Conservation (phyloP, 2,329 filamentous ascomycete genomes). For the Aspergillus sp. region DNA sequence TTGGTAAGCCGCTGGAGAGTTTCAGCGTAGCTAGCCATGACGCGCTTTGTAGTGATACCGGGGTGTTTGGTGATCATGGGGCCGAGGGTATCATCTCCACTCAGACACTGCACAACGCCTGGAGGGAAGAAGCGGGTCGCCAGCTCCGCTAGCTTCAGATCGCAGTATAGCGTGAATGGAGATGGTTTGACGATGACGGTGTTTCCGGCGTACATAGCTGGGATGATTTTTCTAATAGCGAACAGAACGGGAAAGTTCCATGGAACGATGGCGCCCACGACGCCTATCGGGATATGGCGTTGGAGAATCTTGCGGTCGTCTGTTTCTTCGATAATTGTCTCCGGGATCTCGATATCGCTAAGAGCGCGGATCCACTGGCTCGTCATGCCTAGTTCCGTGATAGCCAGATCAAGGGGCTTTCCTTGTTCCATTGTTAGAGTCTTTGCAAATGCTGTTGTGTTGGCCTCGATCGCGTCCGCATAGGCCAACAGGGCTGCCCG, state of each 20-base stretch:
- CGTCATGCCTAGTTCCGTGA: constrained; percentile 9
- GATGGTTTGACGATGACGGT: constrained; percentile 46
- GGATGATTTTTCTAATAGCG: constrained; percentile 40
- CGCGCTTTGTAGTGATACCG: constrained; percentile 41
- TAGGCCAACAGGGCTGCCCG: constrained; percentile 4
- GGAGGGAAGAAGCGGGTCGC: constrained; percentile 40
- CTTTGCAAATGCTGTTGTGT: constrained; percentile 23
- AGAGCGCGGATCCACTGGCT: constrained; percentile 5
- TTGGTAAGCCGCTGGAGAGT: constrained; percentile 45
- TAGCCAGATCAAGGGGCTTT: constrained; percentile 12
- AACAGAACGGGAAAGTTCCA: constrained; percentile 44
- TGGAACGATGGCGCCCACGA: constrained; percentile 44
- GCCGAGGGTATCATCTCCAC: constrained; percentile 44
- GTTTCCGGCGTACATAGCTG: constrained; percentile 42
- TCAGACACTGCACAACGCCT: constrained; percentile 45
- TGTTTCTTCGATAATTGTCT: constrained; percentile 39
- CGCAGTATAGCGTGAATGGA: constrained; percentile 41
- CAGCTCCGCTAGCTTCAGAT: constrained; percentile 45
- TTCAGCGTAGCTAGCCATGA: constrained; percentile 38
- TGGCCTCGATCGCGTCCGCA: constrained; percentile 16
- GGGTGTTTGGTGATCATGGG: constrained; percentile 42
- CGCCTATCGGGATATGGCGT: constrained; percentile 23
- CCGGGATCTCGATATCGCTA: constrained; percentile 27
- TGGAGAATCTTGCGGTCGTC: constrained; percentile 16
- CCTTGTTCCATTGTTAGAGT: constrained; percentile 27